A percentile compares a stretch with the other conserved stretches of the same genome.
phyloP scores from a whole-genome alignment of 805 yeast genomes.

The Hanseniaspora taiwanica region DNA sequence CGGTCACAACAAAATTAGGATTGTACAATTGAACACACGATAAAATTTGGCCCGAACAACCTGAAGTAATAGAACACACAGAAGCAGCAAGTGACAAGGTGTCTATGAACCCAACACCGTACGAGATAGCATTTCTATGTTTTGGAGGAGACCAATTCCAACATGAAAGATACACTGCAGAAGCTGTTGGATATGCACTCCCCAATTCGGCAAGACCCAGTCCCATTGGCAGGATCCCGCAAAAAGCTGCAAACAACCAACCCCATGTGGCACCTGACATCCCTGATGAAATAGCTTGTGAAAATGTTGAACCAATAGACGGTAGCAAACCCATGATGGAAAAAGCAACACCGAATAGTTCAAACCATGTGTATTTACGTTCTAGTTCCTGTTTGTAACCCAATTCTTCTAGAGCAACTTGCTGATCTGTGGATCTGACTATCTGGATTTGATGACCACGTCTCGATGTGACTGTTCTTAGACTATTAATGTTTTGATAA shows the following conservation, averaged over 20 bases:
- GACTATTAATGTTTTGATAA: too few relatives aligned
- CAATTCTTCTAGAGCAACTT: constrained; percentile 28
- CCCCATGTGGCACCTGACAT: constrained; percentile 54
- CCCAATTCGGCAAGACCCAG: constrained; percentile 44
- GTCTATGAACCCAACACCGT: constrained; percentile 46
- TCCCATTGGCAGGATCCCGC: constrained; percentile 39
- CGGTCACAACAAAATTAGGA: constrained; percentile 36
- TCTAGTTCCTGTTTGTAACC: constrained; percentile 63
- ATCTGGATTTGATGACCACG: constrained; percentile 3
- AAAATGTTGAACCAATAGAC: constrained; percentile 43
- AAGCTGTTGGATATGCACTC: constrained; percentile 51
- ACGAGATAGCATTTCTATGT: constrained; percentile 34
- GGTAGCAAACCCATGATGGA: constrained; percentile 52
- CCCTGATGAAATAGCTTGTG: constrained; percentile 39
- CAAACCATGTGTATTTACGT: constrained; percentile 47
- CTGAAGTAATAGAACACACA: constrained; percentile 45
- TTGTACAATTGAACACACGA: constrained; percentile 32
- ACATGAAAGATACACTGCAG: constrained; percentile 52
- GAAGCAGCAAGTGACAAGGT: constrained; percentile 48
- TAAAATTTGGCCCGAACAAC: constrained; percentile 39
- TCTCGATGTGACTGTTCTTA: constrained; percentile 4
- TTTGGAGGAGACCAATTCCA: constrained; percentile 42
- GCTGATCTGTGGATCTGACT: constrained; percentile 5
- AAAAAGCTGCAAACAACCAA: constrained; percentile 35
- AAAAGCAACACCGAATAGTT: constrained; percentile 61